Evolutionary conservation across 2,329 filamentous ascomycete genomes (phyloP).

Genomic region (Xylaria sp.): DNA sequence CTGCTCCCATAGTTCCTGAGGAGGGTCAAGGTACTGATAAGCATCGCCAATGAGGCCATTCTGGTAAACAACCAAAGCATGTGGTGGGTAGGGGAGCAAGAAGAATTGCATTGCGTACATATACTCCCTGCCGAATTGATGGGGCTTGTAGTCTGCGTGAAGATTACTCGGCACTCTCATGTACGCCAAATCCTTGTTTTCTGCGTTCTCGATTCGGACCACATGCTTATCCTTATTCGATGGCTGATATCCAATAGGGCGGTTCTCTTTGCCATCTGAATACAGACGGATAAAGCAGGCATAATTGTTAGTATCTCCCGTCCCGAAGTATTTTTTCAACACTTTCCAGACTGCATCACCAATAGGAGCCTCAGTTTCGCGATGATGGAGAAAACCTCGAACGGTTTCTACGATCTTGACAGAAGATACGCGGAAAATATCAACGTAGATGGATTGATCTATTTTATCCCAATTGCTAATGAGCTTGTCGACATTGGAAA

Average conservation of each 20-base stretch:
- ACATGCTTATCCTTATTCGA: conserved; percentile 27
- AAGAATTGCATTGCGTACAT: conserved; percentile 35
- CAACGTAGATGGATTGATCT: conserved; percentile 37
- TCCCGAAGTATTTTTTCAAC: conserved; percentile 30
- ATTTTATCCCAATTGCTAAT: conserved; percentile 24
- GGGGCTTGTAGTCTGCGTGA: conserved; percentile 22
- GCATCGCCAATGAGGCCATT: neutral
- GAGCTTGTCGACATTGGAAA: conserved; percentile 34
- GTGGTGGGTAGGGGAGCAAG: neutral
- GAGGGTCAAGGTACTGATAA: conserved; percentile 33
- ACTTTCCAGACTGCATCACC: conserved; percentile 27
- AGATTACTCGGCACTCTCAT: conserved; percentile 40
- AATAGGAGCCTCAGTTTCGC: neutral
- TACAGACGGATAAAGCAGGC: conserved; percentile 37
- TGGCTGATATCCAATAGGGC: conserved; percentile 33
- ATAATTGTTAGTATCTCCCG: neutral
- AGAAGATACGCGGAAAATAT: conserved; percentile 33
- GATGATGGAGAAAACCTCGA: conserved; percentile 30
- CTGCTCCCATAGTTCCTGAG: conserved; percentile 16
- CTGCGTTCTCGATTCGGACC: conserved; percentile 34
- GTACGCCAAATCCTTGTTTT: conserved; percentile 34
- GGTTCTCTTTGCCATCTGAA: conserved; percentile 29
- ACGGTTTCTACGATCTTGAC: conserved; percentile 8
- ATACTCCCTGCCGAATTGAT: conserved; percentile 41
- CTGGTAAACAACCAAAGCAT: conserved; percentile 24